Conservation (phyloP, 2,329 filamentous ascomycete genomes). For the Colletotrichum trifolii region DNA sequence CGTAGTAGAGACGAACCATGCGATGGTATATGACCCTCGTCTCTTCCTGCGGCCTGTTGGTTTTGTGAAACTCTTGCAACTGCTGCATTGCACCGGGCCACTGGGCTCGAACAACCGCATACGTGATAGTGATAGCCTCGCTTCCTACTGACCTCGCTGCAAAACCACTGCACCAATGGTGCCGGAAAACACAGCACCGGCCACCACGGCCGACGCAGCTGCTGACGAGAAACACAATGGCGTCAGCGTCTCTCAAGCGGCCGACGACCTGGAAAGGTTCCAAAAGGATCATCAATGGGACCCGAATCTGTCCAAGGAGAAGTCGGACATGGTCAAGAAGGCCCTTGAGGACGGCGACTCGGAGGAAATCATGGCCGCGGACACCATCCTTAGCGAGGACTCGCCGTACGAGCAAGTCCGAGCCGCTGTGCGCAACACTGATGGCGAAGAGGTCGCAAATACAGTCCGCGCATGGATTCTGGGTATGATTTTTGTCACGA, state of each 20-base stretch:
- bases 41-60: background rate
- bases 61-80: background rate
- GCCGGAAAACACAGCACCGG: background rate
- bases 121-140: background rate
- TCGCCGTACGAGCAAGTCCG: slow-evolving; percentile 50
- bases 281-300: slow-evolving; percentile 48
- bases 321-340: slow-evolving; percentile 45
- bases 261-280: slow-evolving; percentile 43
- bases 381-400: slow-evolving; percentile 47
- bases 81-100: background rate
- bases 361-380: slow-evolving; percentile 45
- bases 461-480: slow-evolving; percentile 57
- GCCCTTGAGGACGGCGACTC: slow-evolving; percentile 45
- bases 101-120: background rate
- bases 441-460: slow-evolving; percentile 40
- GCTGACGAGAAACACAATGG: slow-evolving; percentile 4
- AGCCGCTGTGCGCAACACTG: slow-evolving; percentile 33
- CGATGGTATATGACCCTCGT: no score
- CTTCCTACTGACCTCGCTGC: background rate
- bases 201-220: background rate
- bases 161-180: background rate
- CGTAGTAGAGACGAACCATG: background rate
- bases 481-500: slow-evolving; percentile 55
- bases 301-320: slow-evolving; percentile 47
- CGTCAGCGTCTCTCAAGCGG: slow-evolving; percentile 13